Evolutionary conservation across 768 basidiomycete species (phyloP).

Genomic region (Tylopilus felleus): DNA sequence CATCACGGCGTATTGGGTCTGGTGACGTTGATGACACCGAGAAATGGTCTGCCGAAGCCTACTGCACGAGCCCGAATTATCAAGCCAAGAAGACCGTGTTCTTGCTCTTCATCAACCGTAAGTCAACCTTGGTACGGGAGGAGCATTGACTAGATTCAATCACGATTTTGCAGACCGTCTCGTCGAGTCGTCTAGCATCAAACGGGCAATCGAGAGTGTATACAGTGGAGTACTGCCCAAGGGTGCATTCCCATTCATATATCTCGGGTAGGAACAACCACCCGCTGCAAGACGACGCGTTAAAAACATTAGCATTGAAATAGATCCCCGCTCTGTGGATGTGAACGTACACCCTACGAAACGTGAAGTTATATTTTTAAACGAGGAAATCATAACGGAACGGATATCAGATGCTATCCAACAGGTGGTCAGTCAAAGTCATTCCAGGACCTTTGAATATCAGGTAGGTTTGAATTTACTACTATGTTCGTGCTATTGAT

Average conservation of each 20-base stretch:
- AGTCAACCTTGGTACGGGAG: conserved; percentile 24
- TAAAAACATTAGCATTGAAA: conserved; percentile 53
- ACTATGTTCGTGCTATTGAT: not conserved
- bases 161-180: conserved; percentile 62
- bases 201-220: conserved; percentile 80
- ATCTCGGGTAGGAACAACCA: conserved; percentile 65
- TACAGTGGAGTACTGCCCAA: conserved; percentile 87
- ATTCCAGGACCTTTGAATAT: conserved; percentile 70
- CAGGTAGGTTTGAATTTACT: conserved; percentile 42
- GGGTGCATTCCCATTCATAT: conserved; percentile 87
- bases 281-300: not conserved
- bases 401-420: conserved; percentile 73
- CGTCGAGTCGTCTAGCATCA: conserved; percentile 86
- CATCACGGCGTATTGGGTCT: conserved; percentile 12
- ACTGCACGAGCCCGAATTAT: conserved; percentile 85
- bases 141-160: not conserved
- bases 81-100: conserved; percentile 84
- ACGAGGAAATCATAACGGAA: conserved; percentile 85
- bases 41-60: conserved; percentile 69
- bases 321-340: conserved; percentile 86
- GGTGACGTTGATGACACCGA: conserved; percentile 34
- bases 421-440: conserved; percentile 56
- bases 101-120: conserved; percentile 93
- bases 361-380: conserved; percentile 90
- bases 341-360: conserved; percentile 99